A percentile compares a stretch with the other conserved stretches of the same genome.
Evolutionary conservation across 257 asterid species (phyloP).

Genomic region (Linderniella brevidens): DNA sequence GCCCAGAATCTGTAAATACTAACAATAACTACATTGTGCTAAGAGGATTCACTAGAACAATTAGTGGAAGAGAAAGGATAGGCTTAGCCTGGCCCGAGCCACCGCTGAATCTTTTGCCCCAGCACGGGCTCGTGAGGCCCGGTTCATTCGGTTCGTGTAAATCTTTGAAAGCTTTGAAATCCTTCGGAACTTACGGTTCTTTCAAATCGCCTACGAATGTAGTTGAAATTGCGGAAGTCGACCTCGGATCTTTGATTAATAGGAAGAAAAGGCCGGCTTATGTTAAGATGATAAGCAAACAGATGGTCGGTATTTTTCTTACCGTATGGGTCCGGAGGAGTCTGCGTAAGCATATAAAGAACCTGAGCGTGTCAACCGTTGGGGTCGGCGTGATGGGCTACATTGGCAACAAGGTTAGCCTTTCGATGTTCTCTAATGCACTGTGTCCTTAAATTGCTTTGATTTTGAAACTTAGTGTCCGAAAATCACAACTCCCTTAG

Average conservation of each 20-base stretch:
- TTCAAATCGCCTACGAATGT: too few species aligned
- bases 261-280: constrained; percentile 61
- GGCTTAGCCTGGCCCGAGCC: constrained; percentile 96
- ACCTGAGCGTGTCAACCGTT: constrained; percentile 66
- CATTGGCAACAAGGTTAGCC: constrained; percentile 91
- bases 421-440: constrained; percentile 1
- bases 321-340: constrained; percentile 86
- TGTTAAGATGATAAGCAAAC: constrained; percentile 88
- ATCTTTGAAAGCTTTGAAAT: constrained; percentile 36
- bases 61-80: constrained; percentile 62
- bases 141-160: constrained; percentile 31
- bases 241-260: constrained; percentile 56
- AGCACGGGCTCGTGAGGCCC: constrained; percentile 33
- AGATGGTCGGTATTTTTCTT: constrained; percentile 81
- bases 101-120: constrained; percentile 53
- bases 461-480: constrained; percentile 6
- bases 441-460: background rate
- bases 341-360: constrained; percentile 65
- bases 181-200: constrained; percentile 44
- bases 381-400: constrained; percentile 98
- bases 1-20: constrained; percentile 15
- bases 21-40: too few species aligned
- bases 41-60: constrained; percentile 26
- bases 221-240: constrained; percentile 42
- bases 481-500: too few species aligned